phyloP scores from a whole-genome alignment of 352 stramenopile species.

The Phytopythium kandeliae region DNA sequence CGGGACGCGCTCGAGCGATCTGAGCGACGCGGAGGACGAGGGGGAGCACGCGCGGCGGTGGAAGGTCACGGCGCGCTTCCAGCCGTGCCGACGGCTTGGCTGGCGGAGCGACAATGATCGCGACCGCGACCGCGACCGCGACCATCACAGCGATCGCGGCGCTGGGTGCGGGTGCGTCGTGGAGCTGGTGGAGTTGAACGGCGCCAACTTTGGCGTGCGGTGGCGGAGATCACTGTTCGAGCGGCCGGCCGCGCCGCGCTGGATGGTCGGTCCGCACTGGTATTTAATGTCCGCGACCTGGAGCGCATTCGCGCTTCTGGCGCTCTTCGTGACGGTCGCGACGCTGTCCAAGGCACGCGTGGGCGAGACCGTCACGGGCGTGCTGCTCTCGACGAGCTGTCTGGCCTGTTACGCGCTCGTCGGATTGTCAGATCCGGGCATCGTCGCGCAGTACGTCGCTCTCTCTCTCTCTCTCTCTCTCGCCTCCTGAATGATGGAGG shows the following conservation, averaged over 20 bases:
- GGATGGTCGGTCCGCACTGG: conserved; percentile 74
- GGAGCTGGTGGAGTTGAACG: conserved; percentile 50
- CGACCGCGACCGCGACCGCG: background rate
- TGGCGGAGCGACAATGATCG: background rate
- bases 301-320: conserved; percentile 36
- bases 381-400: conserved; percentile 53
- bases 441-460: conserved; percentile 36
- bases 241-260: conserved; percentile 21
- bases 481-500: too few relatives aligned
- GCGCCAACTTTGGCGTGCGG: conserved; percentile 48
- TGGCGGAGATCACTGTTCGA: conserved; percentile 17
- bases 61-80: conserved; percentile 12
- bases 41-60: conserved; percentile 6
- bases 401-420: conserved; percentile 69
- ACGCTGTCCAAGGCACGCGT: conserved; percentile 36
- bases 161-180: conserved; percentile 10
- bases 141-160: background rate
- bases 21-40: conserved; percentile 3
- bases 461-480: too few relatives aligned
- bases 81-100: background rate
- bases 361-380: conserved; percentile 36
- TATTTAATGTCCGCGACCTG: conserved; percentile 66
- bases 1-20: background rate
- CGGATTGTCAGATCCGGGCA: conserved; percentile 65
- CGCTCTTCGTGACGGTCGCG: conserved; percentile 37